These are phyloP conservation scores for Xylaria scruposa DNA, from an alignment of 495 filamentous ascomycete genomes.

Conservation along the genomic window DNA sequence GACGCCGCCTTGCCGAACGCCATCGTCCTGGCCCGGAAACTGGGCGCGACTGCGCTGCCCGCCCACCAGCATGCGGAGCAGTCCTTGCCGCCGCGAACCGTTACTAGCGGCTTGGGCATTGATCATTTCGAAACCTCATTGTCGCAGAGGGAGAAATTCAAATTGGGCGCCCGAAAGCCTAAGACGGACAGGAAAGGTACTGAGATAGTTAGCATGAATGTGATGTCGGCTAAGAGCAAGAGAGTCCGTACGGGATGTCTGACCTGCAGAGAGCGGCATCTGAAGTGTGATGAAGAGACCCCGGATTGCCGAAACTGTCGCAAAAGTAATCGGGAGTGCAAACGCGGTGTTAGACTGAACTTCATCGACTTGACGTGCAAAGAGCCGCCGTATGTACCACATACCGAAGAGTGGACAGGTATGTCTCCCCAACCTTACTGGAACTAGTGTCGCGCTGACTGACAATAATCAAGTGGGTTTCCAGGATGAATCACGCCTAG, in stretches of 20 bases:
- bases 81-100: conserved; percentile 43
- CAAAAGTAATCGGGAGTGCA: conserved; percentile 85
- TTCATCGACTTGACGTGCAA: conserved; percentile 86
- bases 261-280: conserved; percentile 74
- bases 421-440: conserved; percentile 24
- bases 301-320: conserved; percentile 86
- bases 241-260: conserved; percentile 79
- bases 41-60: conserved; percentile 39
- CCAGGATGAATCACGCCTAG: conserved; percentile 86
- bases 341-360: conserved; percentile 86
- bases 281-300: conserved; percentile 77
- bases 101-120: conserved; percentile 38
- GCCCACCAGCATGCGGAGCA: conserved; percentile 41
- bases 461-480: conserved; percentile 62
- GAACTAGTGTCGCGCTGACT: conserved; percentile 8
- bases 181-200: conserved; percentile 36
- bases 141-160: conserved; percentile 37
- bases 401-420: conserved; percentile 71
- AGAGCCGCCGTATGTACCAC: conserved; percentile 66
- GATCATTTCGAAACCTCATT: conserved; percentile 35
- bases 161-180: conserved; percentile 28
- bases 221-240: conserved; percentile 63
- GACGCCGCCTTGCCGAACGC: conserved; percentile 35
- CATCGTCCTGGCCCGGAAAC: conserved; percentile 44
- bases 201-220: conserved; percentile 38